Evolutionary conservation across 495 filamentous ascomycete species (phyloP).

Genomic region (Entonaema liquescens): DNA sequence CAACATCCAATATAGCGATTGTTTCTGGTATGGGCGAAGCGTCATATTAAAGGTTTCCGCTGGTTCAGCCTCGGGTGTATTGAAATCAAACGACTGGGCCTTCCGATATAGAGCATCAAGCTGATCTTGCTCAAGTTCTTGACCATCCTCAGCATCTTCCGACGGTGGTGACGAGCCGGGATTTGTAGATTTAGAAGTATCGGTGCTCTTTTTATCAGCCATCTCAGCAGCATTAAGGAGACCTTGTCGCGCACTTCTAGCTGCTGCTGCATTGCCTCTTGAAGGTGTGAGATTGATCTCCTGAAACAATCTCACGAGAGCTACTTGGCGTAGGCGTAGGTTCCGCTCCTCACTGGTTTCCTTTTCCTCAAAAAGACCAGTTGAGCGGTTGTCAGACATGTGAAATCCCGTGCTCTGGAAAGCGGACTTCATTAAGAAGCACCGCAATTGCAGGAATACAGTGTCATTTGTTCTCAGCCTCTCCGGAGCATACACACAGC

Average conservation of each 20-base stretch:
- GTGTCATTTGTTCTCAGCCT: slow-evolving; percentile 88
- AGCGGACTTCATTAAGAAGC: slow-evolving; percentile 75
- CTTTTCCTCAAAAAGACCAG: slow-evolving; percentile 69
- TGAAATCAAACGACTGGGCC: slow-evolving; percentile 95
- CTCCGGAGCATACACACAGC: slow-evolving; percentile 91
- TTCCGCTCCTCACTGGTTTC: slow-evolving; percentile 87
- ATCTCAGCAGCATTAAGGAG: slow-evolving; percentile 87
- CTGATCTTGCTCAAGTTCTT: slow-evolving; percentile 94
- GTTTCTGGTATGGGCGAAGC: slow-evolving; percentile 92
- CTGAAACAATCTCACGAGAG: slow-evolving; percentile 85
- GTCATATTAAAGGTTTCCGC: slow-evolving; percentile 81
- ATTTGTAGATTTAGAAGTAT: slow-evolving; percentile 39
- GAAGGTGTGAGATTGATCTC: slow-evolving; percentile 85
- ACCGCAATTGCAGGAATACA: slow-evolving; percentile 84
- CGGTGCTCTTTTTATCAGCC: slow-evolving; percentile 78
- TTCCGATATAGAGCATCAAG: slow-evolving; percentile 94
- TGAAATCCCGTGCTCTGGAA: slow-evolving; percentile 71
- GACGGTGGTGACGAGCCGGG: slow-evolving; percentile 56
- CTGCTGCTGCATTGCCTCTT: slow-evolving; percentile 74
- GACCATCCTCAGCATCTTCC: slow-evolving; percentile 81
- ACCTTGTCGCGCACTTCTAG: slow-evolving; percentile 80
- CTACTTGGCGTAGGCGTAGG: slow-evolving; percentile 85
- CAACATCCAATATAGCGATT: slow-evolving; percentile 95
- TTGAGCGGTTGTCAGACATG: slow-evolving; percentile 73
- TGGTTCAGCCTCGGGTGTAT: slow-evolving; percentile 85